Evolutionary conservation across 257 asterid species (phyloP).

Genomic region (Oldenlandia corymbosa): DNA sequence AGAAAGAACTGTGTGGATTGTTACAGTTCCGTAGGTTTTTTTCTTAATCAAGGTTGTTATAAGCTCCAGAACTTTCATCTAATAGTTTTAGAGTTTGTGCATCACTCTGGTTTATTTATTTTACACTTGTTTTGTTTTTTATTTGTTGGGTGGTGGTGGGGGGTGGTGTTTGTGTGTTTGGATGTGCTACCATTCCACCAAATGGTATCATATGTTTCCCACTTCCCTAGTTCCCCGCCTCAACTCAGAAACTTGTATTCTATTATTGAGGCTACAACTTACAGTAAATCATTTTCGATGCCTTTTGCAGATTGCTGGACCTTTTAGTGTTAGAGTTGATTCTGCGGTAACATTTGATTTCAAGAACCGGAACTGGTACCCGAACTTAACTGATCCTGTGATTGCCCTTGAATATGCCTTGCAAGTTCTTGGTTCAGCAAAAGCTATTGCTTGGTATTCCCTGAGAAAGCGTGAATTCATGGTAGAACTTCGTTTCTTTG

Average conservation of each 20-base stretch:
- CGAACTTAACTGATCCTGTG: constrained; percentile 51
- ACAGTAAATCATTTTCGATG: neutral
- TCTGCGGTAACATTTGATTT: constrained; percentile 47
- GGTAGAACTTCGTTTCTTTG: constrained; percentile 75
- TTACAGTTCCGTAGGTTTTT: neutral
- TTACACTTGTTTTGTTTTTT: neutral
- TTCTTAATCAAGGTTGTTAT: neutral
- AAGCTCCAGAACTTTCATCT: neutral
- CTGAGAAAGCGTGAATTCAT: constrained; percentile 68
- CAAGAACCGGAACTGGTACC: constrained; percentile 35
- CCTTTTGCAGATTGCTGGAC: constrained; percentile 67
- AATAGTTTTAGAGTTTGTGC: neutral
- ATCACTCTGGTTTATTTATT: too few relatives aligned
- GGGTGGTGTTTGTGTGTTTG: too few relatives aligned
- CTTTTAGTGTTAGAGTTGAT: constrained; percentile 80
- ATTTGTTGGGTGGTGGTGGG: too few relatives aligned
- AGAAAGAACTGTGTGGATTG: neutral
- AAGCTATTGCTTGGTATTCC: constrained; percentile 87
- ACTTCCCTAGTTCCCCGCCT: too few relatives aligned
- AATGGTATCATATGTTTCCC: too few relatives aligned
- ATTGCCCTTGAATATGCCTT: constrained; percentile 69
- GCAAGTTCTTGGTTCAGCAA: constrained; percentile 81
- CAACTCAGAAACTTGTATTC: neutral
- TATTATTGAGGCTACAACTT: neutral
- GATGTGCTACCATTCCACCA: too few relatives aligned